Base-by-base conservation (phyloP, 352 stramenopile species). In the Vaucheria bursata region DNA sequence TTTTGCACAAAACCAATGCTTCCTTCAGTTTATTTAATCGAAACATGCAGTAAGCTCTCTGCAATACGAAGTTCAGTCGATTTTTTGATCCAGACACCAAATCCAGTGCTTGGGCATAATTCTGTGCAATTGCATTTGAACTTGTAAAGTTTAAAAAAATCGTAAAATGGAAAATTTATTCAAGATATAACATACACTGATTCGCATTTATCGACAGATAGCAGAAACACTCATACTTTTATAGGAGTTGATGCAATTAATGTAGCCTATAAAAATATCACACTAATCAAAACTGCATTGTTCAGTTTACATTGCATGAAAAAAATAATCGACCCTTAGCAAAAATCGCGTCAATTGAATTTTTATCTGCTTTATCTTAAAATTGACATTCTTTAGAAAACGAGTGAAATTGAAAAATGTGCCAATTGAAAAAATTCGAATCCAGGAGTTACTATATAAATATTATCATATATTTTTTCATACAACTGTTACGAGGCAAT, bases 31-130 rank as follows among this genome's bases (percentile, higher is more conserved):
- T 38, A 1, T 25, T 71, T 4, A 81, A 59, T 31, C 34, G 76
- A 64, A 78, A 81, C 1, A 81, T 50, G 70, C 76, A 81, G 52
- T 81, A 81, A 25, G 76, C 76, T n/a, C 76, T 45, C 35, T 81
- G 70, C 32, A 71, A 71, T 5, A 64, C 35, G 7, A 81, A 71
- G 49, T 37, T n/a, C 35, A 29, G 18, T 39, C 68, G 67, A 12
- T 71, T 59, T 64, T 81, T 81, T n/a, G 70, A 70, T 25, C 12
- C 12, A 12, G 76, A 64, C 37, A 69, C 71, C 6, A 59, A 49
- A 49, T 80, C 38, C 34, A 80, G 71, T 7, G 75, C 75, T 70
- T 80, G 67, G 8, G 52, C 5, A 4, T 1, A 37, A 1, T 50
- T 71, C 1, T 67, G 18, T 35, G 64, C 3, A 12, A 1, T 12